Evolutionary conservation across 345 rosid species (phyloP).

Genomic region (Citrus australasica): DNA sequence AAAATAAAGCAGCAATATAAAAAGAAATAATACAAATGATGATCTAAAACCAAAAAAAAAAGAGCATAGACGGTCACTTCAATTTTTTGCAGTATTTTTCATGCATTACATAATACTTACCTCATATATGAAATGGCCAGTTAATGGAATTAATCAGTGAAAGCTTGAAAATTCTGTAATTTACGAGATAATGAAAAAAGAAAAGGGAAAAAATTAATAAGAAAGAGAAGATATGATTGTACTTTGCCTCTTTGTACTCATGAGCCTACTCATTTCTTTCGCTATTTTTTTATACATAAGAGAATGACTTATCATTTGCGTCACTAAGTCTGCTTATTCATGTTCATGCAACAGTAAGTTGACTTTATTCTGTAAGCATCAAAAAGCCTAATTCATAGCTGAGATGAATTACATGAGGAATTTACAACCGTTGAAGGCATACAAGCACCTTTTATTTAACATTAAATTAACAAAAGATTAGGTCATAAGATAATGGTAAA

Average conservation of each 20-base stretch:
- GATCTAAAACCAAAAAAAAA: no score
- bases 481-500: conserved; percentile 5
- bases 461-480: not conserved
- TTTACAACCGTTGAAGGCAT: conserved; percentile 6
- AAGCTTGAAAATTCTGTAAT: conserved; percentile 20
- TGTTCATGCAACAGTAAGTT: conserved; percentile 22
- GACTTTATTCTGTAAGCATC: conserved; percentile 22
- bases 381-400: not conserved
- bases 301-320: conserved; percentile 26
- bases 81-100: not conserved
- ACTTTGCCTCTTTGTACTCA: conserved; percentile 36
- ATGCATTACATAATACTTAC: conserved; percentile 19
- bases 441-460: not conserved
- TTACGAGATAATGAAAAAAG: not conserved
- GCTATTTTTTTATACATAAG: conserved; percentile 10
- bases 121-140: conserved; percentile 10
- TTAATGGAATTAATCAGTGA: conserved; percentile 22
- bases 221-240: conserved; percentile 22
- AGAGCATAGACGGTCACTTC: not conserved
- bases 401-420: not conserved
- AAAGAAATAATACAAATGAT: not conserved
- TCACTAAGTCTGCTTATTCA: conserved; percentile 10
- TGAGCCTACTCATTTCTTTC: conserved; percentile 32
- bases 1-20: not conserved
- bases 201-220: not conserved